Evolutionary conservation across 1,284 basidiomycete genomes (phyloP).

Genomic region (Apiotrichum domesticum): DNA sequence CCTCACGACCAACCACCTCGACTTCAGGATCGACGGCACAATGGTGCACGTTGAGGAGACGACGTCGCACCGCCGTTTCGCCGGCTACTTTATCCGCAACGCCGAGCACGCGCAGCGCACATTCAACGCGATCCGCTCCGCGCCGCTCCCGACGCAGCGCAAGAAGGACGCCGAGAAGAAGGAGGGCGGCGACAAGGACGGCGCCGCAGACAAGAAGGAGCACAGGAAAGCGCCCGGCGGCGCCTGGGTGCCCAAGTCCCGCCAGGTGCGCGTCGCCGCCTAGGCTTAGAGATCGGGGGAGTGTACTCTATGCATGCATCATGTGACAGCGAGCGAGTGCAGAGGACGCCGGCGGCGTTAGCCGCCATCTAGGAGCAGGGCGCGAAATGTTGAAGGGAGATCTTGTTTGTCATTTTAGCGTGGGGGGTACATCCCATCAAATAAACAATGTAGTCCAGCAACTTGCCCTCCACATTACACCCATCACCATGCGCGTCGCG

Average conservation of each 20-base stretch:
- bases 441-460: too few relatives aligned
- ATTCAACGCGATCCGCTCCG: slow-evolving; percentile 65
- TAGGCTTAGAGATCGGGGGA: slow-evolving; percentile 7
- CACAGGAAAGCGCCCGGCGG: slow-evolving; percentile 10
- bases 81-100: slow-evolving; percentile 95
- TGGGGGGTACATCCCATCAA: too few relatives aligned
- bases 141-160: slow-evolving; percentile 56
- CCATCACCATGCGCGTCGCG: neutral
- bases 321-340: too few relatives aligned
- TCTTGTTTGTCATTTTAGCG: too few relatives aligned
- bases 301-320: slow-evolving; percentile 3
- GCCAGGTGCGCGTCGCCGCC: slow-evolving; percentile 25
- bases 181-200: slow-evolving; percentile 2
- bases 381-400: too few relatives aligned
- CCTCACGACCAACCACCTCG: slow-evolving; percentile 85
- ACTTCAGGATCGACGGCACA: slow-evolving; percentile 87
- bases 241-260: slow-evolving; percentile 27
- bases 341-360: too few relatives aligned
- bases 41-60: slow-evolving; percentile 95
- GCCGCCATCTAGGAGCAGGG: too few relatives aligned
- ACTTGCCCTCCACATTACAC: too few relatives aligned
- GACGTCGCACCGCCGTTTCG: slow-evolving; percentile 83
- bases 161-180: slow-evolving; percentile 4
- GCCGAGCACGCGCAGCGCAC: slow-evolving; percentile 82
- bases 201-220: slow-evolving; percentile 8